phyloP scores from a whole-genome alignment of 441 rosid species.

The Sinapis alba region DNA sequence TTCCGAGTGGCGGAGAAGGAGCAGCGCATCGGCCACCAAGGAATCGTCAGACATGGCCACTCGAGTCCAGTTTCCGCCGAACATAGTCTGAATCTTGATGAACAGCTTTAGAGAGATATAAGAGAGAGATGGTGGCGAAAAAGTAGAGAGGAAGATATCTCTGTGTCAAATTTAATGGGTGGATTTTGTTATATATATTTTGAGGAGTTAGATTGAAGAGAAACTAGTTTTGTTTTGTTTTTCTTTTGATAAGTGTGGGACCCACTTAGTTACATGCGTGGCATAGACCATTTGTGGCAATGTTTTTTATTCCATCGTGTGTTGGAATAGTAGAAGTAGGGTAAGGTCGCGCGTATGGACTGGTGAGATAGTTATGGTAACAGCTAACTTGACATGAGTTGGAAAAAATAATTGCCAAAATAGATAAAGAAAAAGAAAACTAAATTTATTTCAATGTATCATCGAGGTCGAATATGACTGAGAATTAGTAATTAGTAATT shows the following conservation, averaged over 20 bases:
- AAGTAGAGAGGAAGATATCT: conserved; percentile 45
- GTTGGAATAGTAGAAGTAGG: conserved; percentile 9
- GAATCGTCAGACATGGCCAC: conserved; percentile 57
- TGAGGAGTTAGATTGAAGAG: not conserved
- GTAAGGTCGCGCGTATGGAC: conserved; percentile 10
- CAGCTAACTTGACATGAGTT: not conserved
- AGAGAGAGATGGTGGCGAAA: conserved; percentile 35
- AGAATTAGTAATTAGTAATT: not conserved
- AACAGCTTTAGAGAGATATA: conserved; percentile 18
- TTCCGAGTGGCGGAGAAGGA: conserved; percentile 48
- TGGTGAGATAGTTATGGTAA: not conserved
- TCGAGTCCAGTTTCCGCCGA: conserved; percentile 59
- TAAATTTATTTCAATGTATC: not conserved
- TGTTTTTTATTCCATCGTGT: conserved; percentile 6
- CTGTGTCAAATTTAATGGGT: conserved; percentile 39
- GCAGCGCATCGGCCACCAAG: conserved; percentile 61
- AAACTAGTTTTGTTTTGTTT: not conserved
- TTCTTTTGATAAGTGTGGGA: conserved; percentile 18
- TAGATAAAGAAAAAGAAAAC: not conserved
- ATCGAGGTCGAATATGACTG: not conserved
- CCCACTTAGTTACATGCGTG: conserved; percentile 39
- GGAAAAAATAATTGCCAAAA: not conserved
- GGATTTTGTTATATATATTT: conserved; percentile 27
- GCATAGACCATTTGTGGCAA: conserved; percentile 31
- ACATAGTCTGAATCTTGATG: conserved; percentile 35